A percentile compares a stretch with the other conserved stretches of the same genome.
Evolutionary conservation across 1,284 basidiomycete species (phyloP).

Genomic region (Retiboletus flavoniger): DNA sequence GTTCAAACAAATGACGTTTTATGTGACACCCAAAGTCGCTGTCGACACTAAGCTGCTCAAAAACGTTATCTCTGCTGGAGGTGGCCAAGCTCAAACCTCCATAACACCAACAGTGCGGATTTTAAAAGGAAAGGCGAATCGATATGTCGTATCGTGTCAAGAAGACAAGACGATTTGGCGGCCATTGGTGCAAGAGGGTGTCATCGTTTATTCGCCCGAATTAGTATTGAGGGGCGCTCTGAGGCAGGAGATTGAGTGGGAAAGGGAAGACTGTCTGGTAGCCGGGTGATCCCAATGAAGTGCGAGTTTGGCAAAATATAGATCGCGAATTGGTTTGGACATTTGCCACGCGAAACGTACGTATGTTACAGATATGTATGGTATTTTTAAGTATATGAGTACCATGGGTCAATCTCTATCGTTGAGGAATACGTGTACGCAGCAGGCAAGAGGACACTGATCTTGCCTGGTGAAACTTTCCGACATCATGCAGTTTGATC

Average conservation of each 20-base stretch:
- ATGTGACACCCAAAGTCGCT: conserved; percentile 62
- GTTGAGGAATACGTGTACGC: no score
- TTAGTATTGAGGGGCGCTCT: conserved; percentile 62
- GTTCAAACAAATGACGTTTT: conserved; percentile 67
- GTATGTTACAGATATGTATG: neutral
- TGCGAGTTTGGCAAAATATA: neutral
- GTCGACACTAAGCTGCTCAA: conserved; percentile 59
- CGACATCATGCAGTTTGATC: no score
- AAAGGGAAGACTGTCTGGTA: conserved; percentile 37
- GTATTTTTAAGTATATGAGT: neutral
- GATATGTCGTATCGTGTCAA: conserved; percentile 61
- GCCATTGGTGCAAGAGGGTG: conserved; percentile 48
- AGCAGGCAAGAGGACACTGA: no score
- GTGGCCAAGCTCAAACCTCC: conserved; percentile 63
- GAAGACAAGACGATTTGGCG: conserved; percentile 64
- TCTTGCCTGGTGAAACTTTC: no score
- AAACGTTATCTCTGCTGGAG: conserved; percentile 62
- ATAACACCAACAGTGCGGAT: conserved; percentile 53
- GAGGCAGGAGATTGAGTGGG: conserved; percentile 65
- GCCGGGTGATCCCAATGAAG: conserved; percentile 4
- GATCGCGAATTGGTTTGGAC: neutral
- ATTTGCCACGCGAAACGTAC: neutral
- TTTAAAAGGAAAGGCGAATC: conserved; percentile 47
- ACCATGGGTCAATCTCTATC: neutral
- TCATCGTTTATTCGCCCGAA: conserved; percentile 66